Evolutionary conservation across 352 stramenopile genomes (phyloP).

Genomic region (Phytophthora palmivora): DNA sequence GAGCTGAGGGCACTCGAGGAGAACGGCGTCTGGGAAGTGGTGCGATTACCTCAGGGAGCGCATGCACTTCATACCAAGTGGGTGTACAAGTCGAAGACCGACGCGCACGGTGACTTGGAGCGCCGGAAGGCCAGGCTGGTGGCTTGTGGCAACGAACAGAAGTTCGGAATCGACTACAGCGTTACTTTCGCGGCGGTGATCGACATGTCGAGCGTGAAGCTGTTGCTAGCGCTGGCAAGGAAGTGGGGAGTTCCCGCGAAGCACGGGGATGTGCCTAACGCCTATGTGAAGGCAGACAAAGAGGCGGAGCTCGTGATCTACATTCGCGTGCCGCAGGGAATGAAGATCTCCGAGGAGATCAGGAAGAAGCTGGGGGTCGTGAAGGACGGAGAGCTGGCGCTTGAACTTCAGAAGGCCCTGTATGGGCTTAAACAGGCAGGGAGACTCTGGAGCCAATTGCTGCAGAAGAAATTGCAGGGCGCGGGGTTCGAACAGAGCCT

Average conservation of each 20-base stretch:
- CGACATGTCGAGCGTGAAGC: constrained; percentile 7
- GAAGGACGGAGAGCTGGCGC: neutral
- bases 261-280: no score
- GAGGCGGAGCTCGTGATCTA: constrained; percentile 12
- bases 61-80: constrained; percentile 30
- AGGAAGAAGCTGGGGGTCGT: neutral
- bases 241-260: constrained; percentile 4
- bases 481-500: no score
- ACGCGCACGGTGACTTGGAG: constrained; percentile 15
- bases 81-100: constrained; percentile 34
- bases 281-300: constrained; percentile 35
- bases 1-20: neutral
- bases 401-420: no score
- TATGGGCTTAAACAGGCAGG: no score
- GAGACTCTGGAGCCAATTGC: no score
- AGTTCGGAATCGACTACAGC: constrained; percentile 21
- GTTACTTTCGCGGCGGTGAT: constrained; percentile 2
- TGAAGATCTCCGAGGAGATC: no score
- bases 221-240: constrained; percentile 23
- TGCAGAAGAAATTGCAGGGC: no score
- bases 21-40: neutral
- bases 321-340: neutral
- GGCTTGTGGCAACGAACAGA: constrained; percentile 25
- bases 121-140: constrained; percentile 31
- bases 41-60: neutral